A percentile compares a stretch with the other conserved stretches of the same genome.
phyloP scores from a whole-genome alignment of 192 early-diverging fungal genomes.

The Linnemannia hyalina region DNA sequence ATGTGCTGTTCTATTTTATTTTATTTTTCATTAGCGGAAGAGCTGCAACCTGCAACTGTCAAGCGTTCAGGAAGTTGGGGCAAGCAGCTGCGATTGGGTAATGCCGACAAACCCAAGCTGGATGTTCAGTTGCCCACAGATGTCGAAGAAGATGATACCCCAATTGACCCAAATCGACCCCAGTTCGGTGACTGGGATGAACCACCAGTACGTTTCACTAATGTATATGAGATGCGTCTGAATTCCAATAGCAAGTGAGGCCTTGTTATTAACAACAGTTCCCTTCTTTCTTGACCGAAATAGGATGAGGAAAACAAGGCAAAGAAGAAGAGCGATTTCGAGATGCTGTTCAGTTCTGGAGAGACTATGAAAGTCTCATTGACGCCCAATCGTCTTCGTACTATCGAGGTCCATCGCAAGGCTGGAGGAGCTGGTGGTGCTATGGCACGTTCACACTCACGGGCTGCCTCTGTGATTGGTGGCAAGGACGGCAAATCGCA shows the following conservation, averaged over 20 bases:
- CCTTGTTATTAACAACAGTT: background rate
- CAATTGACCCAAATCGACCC: conserved; percentile 48
- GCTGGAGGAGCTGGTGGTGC: conserved; percentile 15
- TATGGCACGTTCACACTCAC: conserved; percentile 45
- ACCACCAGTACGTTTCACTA: conserved; percentile 32
- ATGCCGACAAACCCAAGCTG: conserved; percentile 51
- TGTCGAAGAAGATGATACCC: conserved; percentile 38
- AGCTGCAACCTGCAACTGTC: conserved; percentile 45
- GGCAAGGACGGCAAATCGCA: conserved; percentile 31
- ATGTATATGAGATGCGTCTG: background rate
- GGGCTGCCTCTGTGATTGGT: conserved; percentile 43
- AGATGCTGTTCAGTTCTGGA: conserved; percentile 63
- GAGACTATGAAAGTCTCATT: conserved; percentile 68
- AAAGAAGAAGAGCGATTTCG: conserved; percentile 66
- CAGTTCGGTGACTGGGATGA: conserved; percentile 55
- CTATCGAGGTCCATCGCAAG: conserved; percentile 65
- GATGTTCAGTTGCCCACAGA: conserved; percentile 47
- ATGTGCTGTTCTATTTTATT: background rate
- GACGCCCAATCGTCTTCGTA: conserved; percentile 69
- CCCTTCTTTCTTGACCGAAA: too few species aligned
- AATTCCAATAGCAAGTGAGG: background rate
- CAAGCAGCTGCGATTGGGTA: conserved; percentile 51
- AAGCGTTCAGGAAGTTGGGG: conserved; percentile 57
- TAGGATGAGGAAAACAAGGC: conserved; percentile 55
- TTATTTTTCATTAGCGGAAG: conserved; percentile 21